Evolutionary conservation across 495 filamentous ascomycete genomes (phyloP).

Genomic region (Lophium mytilinum): DNA sequence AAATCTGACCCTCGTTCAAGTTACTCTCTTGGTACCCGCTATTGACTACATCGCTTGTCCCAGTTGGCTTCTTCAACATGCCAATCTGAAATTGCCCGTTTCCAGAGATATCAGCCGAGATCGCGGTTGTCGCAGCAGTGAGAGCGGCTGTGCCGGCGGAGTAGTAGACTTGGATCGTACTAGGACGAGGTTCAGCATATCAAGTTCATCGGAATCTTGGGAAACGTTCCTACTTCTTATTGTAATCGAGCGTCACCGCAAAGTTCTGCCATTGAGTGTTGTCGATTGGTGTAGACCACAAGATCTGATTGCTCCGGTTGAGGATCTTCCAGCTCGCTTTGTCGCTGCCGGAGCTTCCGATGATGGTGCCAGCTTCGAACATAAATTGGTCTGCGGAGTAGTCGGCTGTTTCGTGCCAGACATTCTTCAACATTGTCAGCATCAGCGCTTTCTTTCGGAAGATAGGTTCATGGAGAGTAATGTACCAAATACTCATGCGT

Average conservation of each 20-base stretch:
- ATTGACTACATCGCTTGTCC: conserved; percentile 22
- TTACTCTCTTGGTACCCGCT: conserved; percentile 22
- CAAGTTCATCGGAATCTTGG: not conserved
- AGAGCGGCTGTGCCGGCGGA: conserved; percentile 14
- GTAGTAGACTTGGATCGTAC: conserved; percentile 22
- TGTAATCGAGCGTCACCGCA: conserved; percentile 21
- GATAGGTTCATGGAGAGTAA: not conserved
- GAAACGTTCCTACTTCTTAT: conserved; percentile 11
- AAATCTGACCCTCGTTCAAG: conserved; percentile 23
- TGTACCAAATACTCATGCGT: conserved; percentile 25
- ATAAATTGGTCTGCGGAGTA: conserved; percentile 22
- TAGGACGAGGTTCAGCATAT: not conserved
- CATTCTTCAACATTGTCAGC: conserved; percentile 5
- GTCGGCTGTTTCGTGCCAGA: conserved; percentile 25
- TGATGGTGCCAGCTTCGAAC: conserved; percentile 20
- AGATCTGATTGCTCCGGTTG: conserved; percentile 11
- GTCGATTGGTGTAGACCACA: conserved; percentile 22
- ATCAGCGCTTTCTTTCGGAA: not conserved
- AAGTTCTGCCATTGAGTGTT: conserved; percentile 23
- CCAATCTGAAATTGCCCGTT: conserved; percentile 24
- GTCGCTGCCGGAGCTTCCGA: conserved; percentile 20
- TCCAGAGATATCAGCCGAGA: conserved; percentile 12
- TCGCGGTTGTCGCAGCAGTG: conserved; percentile 11
- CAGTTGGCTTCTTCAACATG: conserved; percentile 24
- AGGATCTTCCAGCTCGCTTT: conserved; percentile 26